These are phyloP conservation scores for Neurospora sp. DNA, from an alignment of 2,329 filamentous ascomycete species.

Conservation along the genomic window DNA sequence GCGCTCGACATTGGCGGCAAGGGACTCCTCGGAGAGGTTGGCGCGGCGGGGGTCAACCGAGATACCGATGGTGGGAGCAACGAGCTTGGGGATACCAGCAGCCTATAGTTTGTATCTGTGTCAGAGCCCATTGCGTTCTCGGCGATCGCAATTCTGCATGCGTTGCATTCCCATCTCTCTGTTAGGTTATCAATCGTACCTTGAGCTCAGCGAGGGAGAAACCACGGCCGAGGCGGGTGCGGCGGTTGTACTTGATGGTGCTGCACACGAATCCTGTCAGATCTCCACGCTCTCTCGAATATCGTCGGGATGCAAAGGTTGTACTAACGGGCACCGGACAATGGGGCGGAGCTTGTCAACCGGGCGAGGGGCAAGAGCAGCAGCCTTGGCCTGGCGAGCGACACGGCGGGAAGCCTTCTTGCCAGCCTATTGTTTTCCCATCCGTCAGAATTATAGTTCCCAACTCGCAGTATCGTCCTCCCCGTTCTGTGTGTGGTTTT, in stretches of 20 bases:
- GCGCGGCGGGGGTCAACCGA: conserved; percentile 90
- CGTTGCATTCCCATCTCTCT: neutral
- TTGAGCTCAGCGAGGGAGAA: conserved; percentile 98
- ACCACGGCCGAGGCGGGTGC: conserved; percentile 89
- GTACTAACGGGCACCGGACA: conserved; percentile 71
- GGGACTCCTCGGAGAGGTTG: conserved; percentile 94
- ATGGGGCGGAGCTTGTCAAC: conserved; percentile 94
- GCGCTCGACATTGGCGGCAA: conserved; percentile 89
- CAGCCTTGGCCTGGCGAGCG: conserved; percentile 89
- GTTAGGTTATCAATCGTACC: conserved; percentile 44
- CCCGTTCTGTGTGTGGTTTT: conserved; percentile 15
- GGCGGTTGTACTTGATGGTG: conserved; percentile 91
- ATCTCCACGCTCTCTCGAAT: neutral
- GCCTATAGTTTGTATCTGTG: conserved; percentile 44
- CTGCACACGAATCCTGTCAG: conserved; percentile 11
- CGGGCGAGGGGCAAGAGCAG: conserved; percentile 87
- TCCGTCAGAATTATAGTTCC: conserved; percentile 25
- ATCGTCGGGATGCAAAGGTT: neutral
- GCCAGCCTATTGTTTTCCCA: conserved; percentile 58
- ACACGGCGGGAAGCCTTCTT: conserved; percentile 89
- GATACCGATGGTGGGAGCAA: conserved; percentile 94
- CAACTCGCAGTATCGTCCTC: conserved; percentile 13
- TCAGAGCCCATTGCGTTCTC: neutral
- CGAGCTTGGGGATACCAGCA: conserved; percentile 88
- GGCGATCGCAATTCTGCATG: conserved; percentile 3